These are phyloP conservation scores for Mycosphaerella sp. DNA, from an alignment of 2,329 filamentous ascomycete species.

Conservation along the genomic window DNA sequence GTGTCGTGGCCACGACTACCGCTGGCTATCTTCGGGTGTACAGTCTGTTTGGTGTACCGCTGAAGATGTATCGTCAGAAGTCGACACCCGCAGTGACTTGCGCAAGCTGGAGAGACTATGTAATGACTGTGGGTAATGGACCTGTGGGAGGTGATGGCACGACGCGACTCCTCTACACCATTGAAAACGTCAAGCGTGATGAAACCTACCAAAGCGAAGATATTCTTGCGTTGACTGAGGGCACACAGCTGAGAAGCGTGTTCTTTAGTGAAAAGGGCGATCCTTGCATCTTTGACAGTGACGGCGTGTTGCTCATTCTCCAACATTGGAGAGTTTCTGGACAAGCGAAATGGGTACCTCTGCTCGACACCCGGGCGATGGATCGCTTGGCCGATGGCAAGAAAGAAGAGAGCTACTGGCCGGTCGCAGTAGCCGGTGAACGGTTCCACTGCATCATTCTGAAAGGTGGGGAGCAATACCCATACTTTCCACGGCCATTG, in stretches of 20 bases:
- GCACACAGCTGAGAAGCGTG: slow-evolving; percentile 66
- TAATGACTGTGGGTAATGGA: slow-evolving; percentile 93
- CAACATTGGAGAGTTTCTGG: slow-evolving; percentile 84
- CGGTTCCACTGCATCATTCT: slow-evolving; percentile 99
- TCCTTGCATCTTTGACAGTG: slow-evolving; percentile 92
- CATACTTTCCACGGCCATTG: slow-evolving; percentile 83
- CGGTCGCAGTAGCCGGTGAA: slow-evolving; percentile 82
- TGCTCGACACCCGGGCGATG: slow-evolving; percentile 81
- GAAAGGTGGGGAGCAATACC: slow-evolving; percentile 87
- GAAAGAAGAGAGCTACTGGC: slow-evolving; percentile 89
- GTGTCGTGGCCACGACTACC: slow-evolving; percentile 81
- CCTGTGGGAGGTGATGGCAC: slow-evolving; percentile 71
- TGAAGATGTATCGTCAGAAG: slow-evolving; percentile 86
- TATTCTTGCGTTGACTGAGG: slow-evolving; percentile 73
- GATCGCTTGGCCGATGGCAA: slow-evolving; percentile 74
- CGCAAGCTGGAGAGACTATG: slow-evolving; percentile 89
- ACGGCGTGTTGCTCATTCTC: slow-evolving; percentile 78
- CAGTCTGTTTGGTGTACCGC: slow-evolving; percentile 84
- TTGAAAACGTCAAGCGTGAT: slow-evolving; percentile 89
- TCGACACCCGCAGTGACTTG: slow-evolving; percentile 85
- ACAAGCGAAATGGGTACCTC: slow-evolving; percentile 82
- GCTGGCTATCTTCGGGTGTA: slow-evolving; percentile 86
- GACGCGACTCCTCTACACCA: slow-evolving; percentile 76
- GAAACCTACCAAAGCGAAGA: slow-evolving; percentile 95
- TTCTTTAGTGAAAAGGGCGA: slow-evolving; percentile 95